These are phyloP conservation scores for Ophiostoma sp. DNA, from an alignment of 2,329 filamentous ascomycete genomes.

Conservation along the genomic window DNA sequence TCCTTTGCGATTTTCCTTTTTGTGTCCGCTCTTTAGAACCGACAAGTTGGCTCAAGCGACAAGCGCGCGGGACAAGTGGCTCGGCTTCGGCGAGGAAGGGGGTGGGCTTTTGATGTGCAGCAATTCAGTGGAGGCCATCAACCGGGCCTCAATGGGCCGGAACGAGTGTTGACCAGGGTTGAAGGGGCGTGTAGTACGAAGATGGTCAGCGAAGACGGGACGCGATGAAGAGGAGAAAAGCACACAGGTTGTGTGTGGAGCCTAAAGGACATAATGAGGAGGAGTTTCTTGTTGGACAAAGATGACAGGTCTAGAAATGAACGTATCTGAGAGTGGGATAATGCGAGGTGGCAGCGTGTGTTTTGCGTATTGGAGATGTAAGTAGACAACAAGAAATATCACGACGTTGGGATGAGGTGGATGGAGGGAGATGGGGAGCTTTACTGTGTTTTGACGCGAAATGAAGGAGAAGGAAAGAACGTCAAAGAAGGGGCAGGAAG, in stretches of 20 bases:
- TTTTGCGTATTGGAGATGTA: background rate
- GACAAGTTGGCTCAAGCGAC: conserved; percentile 19
- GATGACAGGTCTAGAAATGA: background rate
- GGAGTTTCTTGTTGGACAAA: background rate
- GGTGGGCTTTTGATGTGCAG: background rate
- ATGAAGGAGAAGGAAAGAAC: background rate
- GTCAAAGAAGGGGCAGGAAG: background rate
- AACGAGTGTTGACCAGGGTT: background rate
- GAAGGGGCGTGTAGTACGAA: conserved; percentile 8
- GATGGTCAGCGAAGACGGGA: background rate
- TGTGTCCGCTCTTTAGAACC: background rate
- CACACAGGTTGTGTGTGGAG: background rate
- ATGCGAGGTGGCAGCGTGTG: background rate
- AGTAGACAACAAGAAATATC: background rate
- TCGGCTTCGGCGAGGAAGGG: conserved; percentile 10
- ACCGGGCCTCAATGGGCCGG: background rate
- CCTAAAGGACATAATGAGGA: background rate
- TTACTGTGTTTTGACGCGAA: background rate
- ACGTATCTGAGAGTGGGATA: background rate
- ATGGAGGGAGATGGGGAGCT: background rate
- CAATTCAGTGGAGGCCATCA: background rate
- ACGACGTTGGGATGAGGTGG: background rate
- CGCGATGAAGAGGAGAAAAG: background rate
- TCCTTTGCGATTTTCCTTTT: background rate
- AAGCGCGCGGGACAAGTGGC: conserved; percentile 23